Conservation (phyloP, 345 rosid genomes). For the Eucalyptus marginata region DNA sequence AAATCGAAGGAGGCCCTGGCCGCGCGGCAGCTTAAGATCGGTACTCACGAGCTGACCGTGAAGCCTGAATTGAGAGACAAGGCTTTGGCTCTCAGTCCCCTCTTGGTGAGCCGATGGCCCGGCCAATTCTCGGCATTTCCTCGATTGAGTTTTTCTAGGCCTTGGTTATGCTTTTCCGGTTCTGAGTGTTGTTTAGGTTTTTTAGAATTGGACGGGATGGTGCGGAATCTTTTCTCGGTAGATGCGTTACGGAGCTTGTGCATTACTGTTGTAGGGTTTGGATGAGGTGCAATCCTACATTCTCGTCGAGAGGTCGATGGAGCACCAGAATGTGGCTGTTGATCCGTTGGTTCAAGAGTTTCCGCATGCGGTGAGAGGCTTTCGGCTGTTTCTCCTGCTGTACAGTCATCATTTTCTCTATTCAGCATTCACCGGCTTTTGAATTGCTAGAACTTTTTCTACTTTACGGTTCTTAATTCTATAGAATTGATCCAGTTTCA, state of each 20-base stretch:
- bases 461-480: not conserved
- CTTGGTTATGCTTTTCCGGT: not conserved
- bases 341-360: slow-evolving; percentile 38
- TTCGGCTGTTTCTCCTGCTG: not conserved
- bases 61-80: slow-evolving; percentile 52
- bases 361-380: slow-evolving; percentile 46
- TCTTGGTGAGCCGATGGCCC: slow-evolving; percentile 32
- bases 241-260: not conserved
- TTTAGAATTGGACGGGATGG: not conserved
- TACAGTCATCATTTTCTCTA: not conserved
- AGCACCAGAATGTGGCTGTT: slow-evolving; percentile 12
- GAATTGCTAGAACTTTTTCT: not conserved
- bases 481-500: not conserved
- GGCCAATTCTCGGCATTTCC: not conserved
- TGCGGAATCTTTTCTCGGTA: not conserved
- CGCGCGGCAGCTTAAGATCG: slow-evolving; percentile 37
- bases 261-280: slow-evolving; percentile 37
- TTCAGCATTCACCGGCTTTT: not conserved
- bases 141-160: not conserved
- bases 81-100: slow-evolving; percentile 60
- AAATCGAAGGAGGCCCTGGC: slow-evolving; percentile 71
- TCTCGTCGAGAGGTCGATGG: slow-evolving; percentile 55
- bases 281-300: slow-evolving; percentile 90
- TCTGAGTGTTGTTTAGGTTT: not conserved
- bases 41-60: slow-evolving; percentile 40